Evolutionary conservation across 257 asterid genomes (phyloP), one percentile per base, ranked within the genome.

Genomic region (Gentiana macrophylla): DNA sequence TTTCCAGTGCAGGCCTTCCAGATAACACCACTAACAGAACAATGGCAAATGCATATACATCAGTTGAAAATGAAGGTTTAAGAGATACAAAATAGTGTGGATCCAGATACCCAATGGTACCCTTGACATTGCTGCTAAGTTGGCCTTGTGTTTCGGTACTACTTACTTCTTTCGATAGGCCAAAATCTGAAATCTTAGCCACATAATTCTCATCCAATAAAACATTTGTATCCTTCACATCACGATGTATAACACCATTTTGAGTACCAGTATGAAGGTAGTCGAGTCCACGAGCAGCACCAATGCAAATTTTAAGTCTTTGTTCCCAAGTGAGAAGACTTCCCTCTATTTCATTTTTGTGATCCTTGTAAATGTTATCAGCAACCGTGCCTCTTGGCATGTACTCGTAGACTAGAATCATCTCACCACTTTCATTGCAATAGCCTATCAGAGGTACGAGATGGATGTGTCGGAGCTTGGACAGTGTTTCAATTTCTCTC

Each of bases 211-310:
- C 56, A 15, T 63, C 68, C 62, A 63, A 10, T 5, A 63, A 13
- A 55, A 63, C 55, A 34, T 63, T 63, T 45, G 62, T 35, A 49
- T 55, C 68, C 34, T 63, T 63, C 13, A 63, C 62, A 12, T 63
- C 68, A 8, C 68, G 53, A 35, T 63, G 68, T 36, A 63, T 55
- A 10, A 63, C 60, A 46, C 62, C 68, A 37, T 1, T 0, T 7
- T 46, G 48, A 2, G 54, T 9, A 0, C 67, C 66, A 11, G 66
- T 37, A n/a, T 62, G 66, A 36, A 52, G 66, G 44, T 62, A 52
- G 0, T 52, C 51, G 4, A 62, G 24, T 9, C 66, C 66, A 33
- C 41, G 53, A 51, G 60, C 66, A 32, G 52, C 59, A 8, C 66
- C 66, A 52, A 41, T 34, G 66, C 66, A 62, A 34, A 62, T 62